Conservation (phyloP, 768 basidiomycete genomes). For the Artomyces pyxidatus region DNA sequence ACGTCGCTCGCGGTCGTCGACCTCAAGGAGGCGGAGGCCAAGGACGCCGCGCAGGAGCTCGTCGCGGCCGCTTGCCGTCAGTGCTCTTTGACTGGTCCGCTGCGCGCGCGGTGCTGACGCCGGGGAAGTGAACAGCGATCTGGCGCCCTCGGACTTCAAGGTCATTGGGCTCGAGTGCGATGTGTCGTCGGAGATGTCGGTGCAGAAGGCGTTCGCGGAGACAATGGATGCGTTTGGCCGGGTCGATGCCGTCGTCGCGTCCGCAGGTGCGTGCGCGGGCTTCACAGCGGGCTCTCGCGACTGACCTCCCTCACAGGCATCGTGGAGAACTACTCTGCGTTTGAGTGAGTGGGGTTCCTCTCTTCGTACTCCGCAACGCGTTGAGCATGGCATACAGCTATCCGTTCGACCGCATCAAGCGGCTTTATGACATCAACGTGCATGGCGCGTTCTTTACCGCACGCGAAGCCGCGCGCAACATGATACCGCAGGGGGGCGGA, state of each 20-base stretch:
- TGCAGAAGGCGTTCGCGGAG: constrained; percentile 61
- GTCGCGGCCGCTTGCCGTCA: constrained; percentile 41
- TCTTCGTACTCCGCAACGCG: too few species aligned
- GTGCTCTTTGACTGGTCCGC: constrained; percentile 14
- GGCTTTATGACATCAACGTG: constrained; percentile 87
- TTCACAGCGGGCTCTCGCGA: constrained; percentile 9
- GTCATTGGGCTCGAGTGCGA: constrained; percentile 80
- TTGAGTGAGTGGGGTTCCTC: constrained; percentile 47
- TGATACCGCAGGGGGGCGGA: constrained; percentile 76
- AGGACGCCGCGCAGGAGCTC: constrained; percentile 64
- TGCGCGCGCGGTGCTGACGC: constrained; percentile 22
- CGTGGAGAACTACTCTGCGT: constrained; percentile 80
- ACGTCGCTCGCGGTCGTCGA: constrained; percentile 76
- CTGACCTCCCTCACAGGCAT: constrained; percentile 42
- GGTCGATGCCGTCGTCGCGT: constrained; percentile 80
- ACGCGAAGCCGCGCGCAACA: constrained; percentile 85
- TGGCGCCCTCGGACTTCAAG: constrained; percentile 47
- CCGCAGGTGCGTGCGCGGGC: constrained; percentile 62
- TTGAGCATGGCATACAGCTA: constrained; percentile 41
- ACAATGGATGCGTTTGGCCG: constrained; percentile 61
- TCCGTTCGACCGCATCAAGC: constrained; percentile 77
- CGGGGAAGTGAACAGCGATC: constrained; percentile 45
- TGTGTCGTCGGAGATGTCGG: constrained; percentile 74
- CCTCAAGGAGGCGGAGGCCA: constrained; percentile 61
- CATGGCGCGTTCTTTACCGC: constrained; percentile 96